Evolutionary conservation across 192 early-diverging fungal genomes (phyloP).

Genomic region (Ramicandelaber brevisporus): DNA sequence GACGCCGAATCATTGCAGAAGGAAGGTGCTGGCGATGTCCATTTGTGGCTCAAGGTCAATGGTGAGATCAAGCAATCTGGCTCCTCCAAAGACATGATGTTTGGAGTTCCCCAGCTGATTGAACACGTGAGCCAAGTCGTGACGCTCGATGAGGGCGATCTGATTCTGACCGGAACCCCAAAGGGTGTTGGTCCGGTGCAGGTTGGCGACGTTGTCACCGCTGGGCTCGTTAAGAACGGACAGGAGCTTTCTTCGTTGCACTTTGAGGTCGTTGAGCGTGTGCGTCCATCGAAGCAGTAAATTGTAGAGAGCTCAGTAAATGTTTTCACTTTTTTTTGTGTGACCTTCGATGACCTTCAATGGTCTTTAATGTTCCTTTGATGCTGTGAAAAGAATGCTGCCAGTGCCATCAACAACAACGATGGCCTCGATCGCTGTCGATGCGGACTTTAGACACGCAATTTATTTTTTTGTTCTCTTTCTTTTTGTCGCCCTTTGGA

Average conservation of each 20-base stretch:
- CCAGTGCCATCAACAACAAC: no score
- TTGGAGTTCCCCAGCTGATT: conserved; percentile 61
- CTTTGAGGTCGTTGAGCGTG: conserved; percentile 9
- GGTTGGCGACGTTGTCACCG: conserved; percentile 53
- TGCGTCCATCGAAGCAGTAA: no score
- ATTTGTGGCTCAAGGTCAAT: conserved; percentile 53
- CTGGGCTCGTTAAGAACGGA: conserved; percentile 25
- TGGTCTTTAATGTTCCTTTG: no score
- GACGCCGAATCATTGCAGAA: conserved; percentile 58
- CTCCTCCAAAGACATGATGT: conserved; percentile 78
- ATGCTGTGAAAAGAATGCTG: not conserved
- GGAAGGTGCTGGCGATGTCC: conserved; percentile 31
- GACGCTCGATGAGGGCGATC: conserved; percentile 71
- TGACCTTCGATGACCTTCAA: no score
- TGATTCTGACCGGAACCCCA: conserved; percentile 81
- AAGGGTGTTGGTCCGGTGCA: conserved; percentile 60
- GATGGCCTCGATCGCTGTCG: no score
- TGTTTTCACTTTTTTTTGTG: no score
- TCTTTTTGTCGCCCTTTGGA: no score
- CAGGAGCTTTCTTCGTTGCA: conserved; percentile 13
- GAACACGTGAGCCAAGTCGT: conserved; percentile 62
- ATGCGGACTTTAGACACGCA: no score
- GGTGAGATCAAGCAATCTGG: conserved; percentile 57
- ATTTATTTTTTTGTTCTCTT: no score
- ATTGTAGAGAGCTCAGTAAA: no score